Conservation (phyloP, 208 protist genomes). For the Tritrichomonas musculus region DNA sequence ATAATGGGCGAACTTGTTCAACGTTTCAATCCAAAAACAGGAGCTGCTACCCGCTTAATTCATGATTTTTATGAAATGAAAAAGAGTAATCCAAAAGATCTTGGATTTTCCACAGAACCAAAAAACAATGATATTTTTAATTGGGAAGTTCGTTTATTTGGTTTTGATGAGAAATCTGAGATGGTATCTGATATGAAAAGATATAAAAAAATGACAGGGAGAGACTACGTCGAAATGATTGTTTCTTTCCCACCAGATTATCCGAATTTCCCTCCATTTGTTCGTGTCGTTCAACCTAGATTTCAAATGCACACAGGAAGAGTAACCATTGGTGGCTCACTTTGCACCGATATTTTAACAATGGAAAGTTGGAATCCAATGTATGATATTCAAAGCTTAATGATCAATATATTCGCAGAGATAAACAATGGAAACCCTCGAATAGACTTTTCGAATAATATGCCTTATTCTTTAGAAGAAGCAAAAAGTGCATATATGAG, state of each 20-base stretch:
- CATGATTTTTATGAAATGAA: not conserved
- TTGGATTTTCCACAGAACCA: not conserved
- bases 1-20: no score
- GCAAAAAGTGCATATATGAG: not conserved
- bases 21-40: no score
- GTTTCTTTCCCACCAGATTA: constrained; percentile 37
- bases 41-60: no score
- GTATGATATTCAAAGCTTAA: not conserved
- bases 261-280: constrained; percentile 34
- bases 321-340: constrained; percentile 35
- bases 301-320: constrained; percentile 27
- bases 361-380: not conserved
- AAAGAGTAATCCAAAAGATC: not conserved
- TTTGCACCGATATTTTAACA: constrained; percentile 35
- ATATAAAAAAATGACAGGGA: not conserved
- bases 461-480: not conserved
- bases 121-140: not conserved
- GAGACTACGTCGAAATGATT: not conserved
- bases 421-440: not conserved
- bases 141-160: not conserved
- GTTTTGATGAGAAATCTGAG: not conserved
- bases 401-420: not conserved
- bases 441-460: not conserved
- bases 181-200: not conserved
- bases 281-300: constrained; percentile 13